Evolutionary conservation across 768 basidiomycete genomes (phyloP).

Genomic region (Trametes coccinea): DNA sequence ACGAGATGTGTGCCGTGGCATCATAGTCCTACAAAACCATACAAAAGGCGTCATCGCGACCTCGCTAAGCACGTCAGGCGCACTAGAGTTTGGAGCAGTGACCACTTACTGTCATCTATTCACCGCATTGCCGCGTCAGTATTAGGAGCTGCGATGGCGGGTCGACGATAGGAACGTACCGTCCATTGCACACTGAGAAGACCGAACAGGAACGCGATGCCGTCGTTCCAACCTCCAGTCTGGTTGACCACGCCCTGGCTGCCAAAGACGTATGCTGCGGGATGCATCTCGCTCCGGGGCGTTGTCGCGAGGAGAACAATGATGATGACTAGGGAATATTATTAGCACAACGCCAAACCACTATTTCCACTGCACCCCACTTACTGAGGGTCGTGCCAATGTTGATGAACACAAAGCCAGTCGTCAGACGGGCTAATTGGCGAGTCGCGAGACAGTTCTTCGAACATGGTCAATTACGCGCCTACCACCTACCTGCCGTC

Average conservation of each 20-base stretch:
- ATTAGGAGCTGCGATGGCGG: not conserved
- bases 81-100: not conserved
- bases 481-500: not conserved
- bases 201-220: slow-evolving; percentile 83
- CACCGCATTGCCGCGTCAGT: not conserved
- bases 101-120: slow-evolving; percentile 56
- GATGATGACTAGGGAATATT: slow-evolving; percentile 62
- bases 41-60: not conserved
- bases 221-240: slow-evolving; percentile 77
- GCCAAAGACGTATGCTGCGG: slow-evolving; percentile 80
- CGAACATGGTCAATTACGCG: not conserved
- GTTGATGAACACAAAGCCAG: slow-evolving; percentile 84
- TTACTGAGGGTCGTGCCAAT: slow-evolving; percentile 59
- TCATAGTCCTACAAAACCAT: slow-evolving; percentile 63
- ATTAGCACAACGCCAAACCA: not conserved
- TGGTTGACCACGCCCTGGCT: slow-evolving; percentile 72
- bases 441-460: slow-evolving; percentile 75
- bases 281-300: slow-evolving; percentile 73
- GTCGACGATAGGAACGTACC: slow-evolving; percentile 40
- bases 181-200: slow-evolving; percentile 88
- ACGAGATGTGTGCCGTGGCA: slow-evolving; percentile 82
- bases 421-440: slow-evolving; percentile 71
- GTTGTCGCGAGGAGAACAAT: slow-evolving; percentile 81
- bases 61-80: slow-evolving; percentile 4
- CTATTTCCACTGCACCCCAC: not conserved